Base-by-base conservation (phyloP, 2,329 filamentous ascomycete genomes). In the Aspergillus tubingensis region DNA sequence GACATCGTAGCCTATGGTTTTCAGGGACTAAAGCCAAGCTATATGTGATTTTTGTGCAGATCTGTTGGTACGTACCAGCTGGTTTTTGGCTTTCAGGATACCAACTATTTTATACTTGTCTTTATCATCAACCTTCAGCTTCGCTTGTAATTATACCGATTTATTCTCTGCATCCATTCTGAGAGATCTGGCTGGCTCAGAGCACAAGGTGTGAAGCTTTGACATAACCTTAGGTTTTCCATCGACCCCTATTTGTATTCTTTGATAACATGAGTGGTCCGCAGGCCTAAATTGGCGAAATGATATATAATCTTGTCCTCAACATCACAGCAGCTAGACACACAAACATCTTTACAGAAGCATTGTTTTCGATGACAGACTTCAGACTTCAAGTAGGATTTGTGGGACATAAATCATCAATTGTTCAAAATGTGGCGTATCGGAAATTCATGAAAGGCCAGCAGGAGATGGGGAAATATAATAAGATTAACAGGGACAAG, bases 1-100 rank as follows among this genome's bases (percentile, higher is more conserved):
- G 73, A 79, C 50, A 75, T 81, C 60, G 71, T 74, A 55, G 73
- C 74, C 25, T 79, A 79, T 66, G 74, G 76, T 15, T 77, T 77
- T 44, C 76, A 79, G 51, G 75, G 76, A 5, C 65, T 76, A 27
- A 79, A 78, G 55, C 77, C 77, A 44, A 74, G 71, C 61, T 78
- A 78, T 57, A 76, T 76, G 74, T 77, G 67, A 75, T 51, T 27
- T 57, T 30, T 39, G 5, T 23, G 13, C 25, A 50, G n/a, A 2
- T 27, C 21, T 43, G 7, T 15, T 15, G 39, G 15, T 36, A 43
- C 49, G 17, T 55, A 49, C 15, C 27, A 30, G 27, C 27, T 10
- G 39, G 2, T 51, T 15, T 50, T 48, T 38, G 43, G 41, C 25
- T 55, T 19, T 41, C 27, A 5, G 13, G 41, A 17, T 23, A n/a